Conservation (phyloP, 2,329 filamentous ascomycete species). For the Exophiala sp. region DNA sequence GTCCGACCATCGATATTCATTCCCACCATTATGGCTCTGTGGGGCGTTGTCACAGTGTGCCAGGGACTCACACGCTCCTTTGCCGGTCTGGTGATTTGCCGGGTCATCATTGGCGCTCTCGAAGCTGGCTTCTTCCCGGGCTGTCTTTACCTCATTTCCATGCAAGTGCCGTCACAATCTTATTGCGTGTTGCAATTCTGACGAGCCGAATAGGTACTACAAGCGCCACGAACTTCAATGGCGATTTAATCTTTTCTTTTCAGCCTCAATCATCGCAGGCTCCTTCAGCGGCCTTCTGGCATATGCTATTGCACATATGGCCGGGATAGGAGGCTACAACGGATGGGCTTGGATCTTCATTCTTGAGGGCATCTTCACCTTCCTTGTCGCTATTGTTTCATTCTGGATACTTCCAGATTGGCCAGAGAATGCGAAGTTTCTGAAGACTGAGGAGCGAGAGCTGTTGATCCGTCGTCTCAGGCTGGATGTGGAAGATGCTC, state of each 20-base stretch:
- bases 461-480: slow-evolving; percentile 36
- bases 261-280: slow-evolving; percentile 38
- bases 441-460: slow-evolving; percentile 32
- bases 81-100: slow-evolving; percentile 31
- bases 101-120: slow-evolving; percentile 33
- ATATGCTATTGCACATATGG: slow-evolving; percentile 51
- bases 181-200: slow-evolving; percentile 29
- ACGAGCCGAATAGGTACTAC: slow-evolving; percentile 33
- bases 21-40: slow-evolving; percentile 21
- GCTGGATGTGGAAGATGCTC: slow-evolving; percentile 28
- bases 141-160: slow-evolving; percentile 27
- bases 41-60: slow-evolving; percentile 41
- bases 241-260: slow-evolving; percentile 35
- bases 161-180: slow-evolving; percentile 12
- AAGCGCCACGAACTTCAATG: slow-evolving; percentile 38
- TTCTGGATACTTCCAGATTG: slow-evolving; percentile 34
- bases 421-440: slow-evolving; percentile 34
- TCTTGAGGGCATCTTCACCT: slow-evolving; percentile 34
- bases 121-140: slow-evolving; percentile 41
- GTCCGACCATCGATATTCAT: slow-evolving; percentile 27
- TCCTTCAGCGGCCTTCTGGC: slow-evolving; percentile 49
- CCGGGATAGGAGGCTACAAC: slow-evolving; percentile 36
- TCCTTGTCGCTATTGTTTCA: slow-evolving; percentile 28
- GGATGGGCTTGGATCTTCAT: slow-evolving; percentile 39
- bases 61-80: slow-evolving; percentile 34